Evolutionary conservation across 1,139 yeast species (phyloP).

Genomic region (Candida neerlandica): DNA sequence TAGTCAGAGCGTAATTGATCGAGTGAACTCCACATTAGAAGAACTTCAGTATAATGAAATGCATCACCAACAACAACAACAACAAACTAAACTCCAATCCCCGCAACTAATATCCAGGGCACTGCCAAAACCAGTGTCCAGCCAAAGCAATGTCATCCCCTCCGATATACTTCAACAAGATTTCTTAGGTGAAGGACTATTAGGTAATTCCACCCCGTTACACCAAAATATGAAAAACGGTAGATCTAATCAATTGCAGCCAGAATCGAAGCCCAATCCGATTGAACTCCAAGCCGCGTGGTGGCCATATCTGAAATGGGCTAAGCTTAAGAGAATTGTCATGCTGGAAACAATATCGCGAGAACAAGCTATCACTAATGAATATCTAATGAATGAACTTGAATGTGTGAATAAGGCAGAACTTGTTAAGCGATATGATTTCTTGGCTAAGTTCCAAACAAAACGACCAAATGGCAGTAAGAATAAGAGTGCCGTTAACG

Average conservation of each 20-base stretch:
- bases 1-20: slow-evolving; percentile 14
- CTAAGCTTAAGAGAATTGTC: slow-evolving; percentile 25
- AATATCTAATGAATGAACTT: slow-evolving; percentile 21
- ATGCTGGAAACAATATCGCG: slow-evolving; percentile 20
- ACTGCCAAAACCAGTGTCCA: background rate
- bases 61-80: background rate
- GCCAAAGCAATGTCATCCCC: background rate
- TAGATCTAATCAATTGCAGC: background rate
- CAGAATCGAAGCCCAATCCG: background rate
- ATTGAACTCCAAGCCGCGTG: slow-evolving; percentile 6
- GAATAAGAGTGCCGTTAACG: background rate
- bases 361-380: slow-evolving; percentile 28
- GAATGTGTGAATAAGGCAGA: slow-evolving; percentile 24
- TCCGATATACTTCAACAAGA: background rate
- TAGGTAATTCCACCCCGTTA: slow-evolving; percentile 3
- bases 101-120: background rate
- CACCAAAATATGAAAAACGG: background rate
- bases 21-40: slow-evolving; percentile 17
- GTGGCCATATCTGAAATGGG: slow-evolving; percentile 31
- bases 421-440: slow-evolving; percentile 26
- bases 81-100: background rate
- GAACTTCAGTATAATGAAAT: slow-evolving; percentile 6
- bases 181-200: background rate
- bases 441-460: slow-evolving; percentile 20
- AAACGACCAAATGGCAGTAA: background rate